Conservation (phyloP, 805 yeast species). For the Pichia rugopelliculosa region DNA sequence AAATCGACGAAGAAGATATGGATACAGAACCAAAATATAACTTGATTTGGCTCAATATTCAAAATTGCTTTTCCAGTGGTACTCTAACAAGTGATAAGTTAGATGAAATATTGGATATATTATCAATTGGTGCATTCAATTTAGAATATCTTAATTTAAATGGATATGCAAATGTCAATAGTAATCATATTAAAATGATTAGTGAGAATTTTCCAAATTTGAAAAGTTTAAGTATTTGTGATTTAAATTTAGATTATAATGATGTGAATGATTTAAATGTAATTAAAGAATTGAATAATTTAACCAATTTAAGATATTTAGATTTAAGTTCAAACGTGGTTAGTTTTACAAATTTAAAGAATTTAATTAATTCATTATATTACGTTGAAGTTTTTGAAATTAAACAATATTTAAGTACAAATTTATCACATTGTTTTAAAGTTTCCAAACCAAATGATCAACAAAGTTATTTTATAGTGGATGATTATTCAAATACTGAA, state of each 20-base stretch:
- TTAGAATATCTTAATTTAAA: conserved; percentile 44
- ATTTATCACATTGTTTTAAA: conserved; percentile 7
- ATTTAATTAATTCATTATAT: not conserved
- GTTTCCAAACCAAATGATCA: conserved; percentile 19
- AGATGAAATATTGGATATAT: conserved; percentile 4
- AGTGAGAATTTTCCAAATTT: conserved; percentile 33
- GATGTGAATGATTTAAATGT: conserved; percentile 18
- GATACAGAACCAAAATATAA: conserved; percentile 11
- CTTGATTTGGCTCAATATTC: conserved; percentile 45
- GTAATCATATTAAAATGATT: conserved; percentile 32
- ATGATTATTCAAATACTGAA: conserved; percentile 11
- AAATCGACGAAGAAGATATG: not conserved
- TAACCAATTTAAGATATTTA: conserved; percentile 6
- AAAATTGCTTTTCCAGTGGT: conserved; percentile 45
- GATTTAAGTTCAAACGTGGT: conserved; percentile 4
- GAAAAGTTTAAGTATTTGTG: conserved; percentile 29
- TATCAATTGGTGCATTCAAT: conserved; percentile 29
- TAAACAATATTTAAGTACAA: conserved; percentile 45
- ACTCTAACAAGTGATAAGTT: conserved; percentile 6
- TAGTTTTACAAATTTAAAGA: conserved; percentile 2
- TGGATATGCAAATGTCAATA: conserved; percentile 40
- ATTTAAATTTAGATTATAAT: conserved; percentile 5
- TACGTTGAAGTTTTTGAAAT: conserved; percentile 50
- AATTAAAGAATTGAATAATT: conserved; percentile 49
- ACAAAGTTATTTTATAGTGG: not conserved